Percentiles rank a stretch among this genome's conserved stretches.
Conservation (phyloP, 1,284 basidiomycete species). For the Stygiomarasmius scandens region DNA sequence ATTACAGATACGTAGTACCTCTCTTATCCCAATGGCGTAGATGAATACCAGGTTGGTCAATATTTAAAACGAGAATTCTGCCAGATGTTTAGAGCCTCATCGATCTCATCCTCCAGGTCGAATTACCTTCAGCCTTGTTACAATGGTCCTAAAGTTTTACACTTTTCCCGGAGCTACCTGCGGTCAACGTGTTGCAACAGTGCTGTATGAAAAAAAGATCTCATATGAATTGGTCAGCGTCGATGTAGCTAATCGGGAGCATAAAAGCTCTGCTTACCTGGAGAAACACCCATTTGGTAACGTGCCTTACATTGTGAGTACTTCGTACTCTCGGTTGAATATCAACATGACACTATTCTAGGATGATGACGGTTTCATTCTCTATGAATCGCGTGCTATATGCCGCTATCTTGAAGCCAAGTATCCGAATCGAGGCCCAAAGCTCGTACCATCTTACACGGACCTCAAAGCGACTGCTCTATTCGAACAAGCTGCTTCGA, state of each 20-base stretch:
- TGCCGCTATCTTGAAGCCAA: slow-evolving; percentile 40
- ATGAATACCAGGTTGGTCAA: too few species aligned
- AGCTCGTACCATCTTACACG: slow-evolving; percentile 2
- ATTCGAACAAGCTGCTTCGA: slow-evolving; percentile 59
- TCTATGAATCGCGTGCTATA: slow-evolving; percentile 48
- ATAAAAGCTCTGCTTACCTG: slow-evolving; percentile 42
- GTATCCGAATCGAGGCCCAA: slow-evolving; percentile 29
- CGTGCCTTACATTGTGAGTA: slow-evolving; percentile 57
- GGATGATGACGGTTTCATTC: slow-evolving; percentile 37
- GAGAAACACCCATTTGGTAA: slow-evolving; percentile 63
- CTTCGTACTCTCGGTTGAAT: not conserved
- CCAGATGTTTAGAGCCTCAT: too few species aligned
- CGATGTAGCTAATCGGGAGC: slow-evolving; percentile 39
- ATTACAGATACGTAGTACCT: too few species aligned
- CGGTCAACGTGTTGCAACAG: slow-evolving; percentile 42
- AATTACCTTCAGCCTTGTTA: too few species aligned
- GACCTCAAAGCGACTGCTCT: slow-evolving; percentile 35
- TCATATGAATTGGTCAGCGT: slow-evolving; percentile 42
- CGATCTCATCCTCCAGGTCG: too few species aligned
- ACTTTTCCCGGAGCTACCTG: slow-evolving; percentile 38
- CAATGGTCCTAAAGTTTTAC: slow-evolving; percentile 20
- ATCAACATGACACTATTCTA: slow-evolving; percentile 12
- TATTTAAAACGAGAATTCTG: too few species aligned
- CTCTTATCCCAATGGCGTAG: too few species aligned
- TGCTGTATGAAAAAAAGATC: slow-evolving; percentile 47